Evolutionary conservation across 306 rosid species (phyloP), one percentile per base, ranked within the genome.

Genomic region (Malus asiatica): DNA sequence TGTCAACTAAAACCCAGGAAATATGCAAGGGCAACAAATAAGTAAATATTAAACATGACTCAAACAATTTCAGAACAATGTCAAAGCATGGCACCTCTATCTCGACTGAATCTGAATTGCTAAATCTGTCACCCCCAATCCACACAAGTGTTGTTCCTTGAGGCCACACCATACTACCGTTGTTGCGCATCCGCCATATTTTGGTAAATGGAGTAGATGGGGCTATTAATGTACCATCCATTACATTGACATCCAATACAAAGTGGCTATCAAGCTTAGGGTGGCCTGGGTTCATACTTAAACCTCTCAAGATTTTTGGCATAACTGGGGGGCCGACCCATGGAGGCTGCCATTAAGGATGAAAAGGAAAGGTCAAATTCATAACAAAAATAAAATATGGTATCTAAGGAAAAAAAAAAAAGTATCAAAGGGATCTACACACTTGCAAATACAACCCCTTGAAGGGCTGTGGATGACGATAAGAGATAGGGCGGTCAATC

Each of bases 171-270:
- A 66, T 2, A 73, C 86, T 51, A 62, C 99, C 99, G 65, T 52
- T 89, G 84, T 96, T 96, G 42, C 86, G 88, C 94, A 96, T 83
- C 82, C 91, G 86, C 98, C 99, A 96, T 78, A 93, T 90, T 86
- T 96, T 96, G 74, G 96, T 96, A 77, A 96, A 93, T 71, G 85
- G 78, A 42, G 96, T 89, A 66, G 84, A 78, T 62, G 99, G 98
- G 72, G 94, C 82, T 89, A 96, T 90, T 73, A 87, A 48, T 19
- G 99, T 93, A 70, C 90, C 94, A 79, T 96, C 99, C 29, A 84
- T 58, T 48, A 96, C 91, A 76, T 88, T 96, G 38, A 96, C 94
- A 83, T 93, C 99, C 77, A 87, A 69, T 71, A 90, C 73, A 15
- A 96, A 93, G 46, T 78, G 79, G 86, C 96, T 88, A 48, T 96